Conservation (phyloP, 2,329 filamentous ascomycete species). For the Dactylellina leptospora region DNA sequence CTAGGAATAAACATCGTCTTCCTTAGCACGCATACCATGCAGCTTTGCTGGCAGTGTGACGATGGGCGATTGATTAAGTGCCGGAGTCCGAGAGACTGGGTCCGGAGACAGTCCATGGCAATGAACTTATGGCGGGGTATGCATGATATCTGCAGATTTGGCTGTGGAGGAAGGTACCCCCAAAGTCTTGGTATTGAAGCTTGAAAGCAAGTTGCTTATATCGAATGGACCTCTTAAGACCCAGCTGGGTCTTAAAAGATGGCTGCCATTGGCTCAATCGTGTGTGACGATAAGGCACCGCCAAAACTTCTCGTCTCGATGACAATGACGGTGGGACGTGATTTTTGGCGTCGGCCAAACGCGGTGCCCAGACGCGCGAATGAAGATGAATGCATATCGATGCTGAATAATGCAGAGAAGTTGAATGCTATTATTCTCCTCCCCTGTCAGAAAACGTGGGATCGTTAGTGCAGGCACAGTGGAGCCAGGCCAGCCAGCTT, state of each 20-base stretch:
- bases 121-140: neutral
- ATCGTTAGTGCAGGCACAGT: neutral
- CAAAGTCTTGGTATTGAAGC: constrained; percentile 2
- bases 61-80: neutral
- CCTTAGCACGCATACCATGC: neutral
- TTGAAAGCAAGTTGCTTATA: neutral
- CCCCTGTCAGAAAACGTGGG: constrained; percentile 4
- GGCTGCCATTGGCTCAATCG: neutral
- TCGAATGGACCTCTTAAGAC: neutral
- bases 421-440: neutral
- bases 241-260: neutral
- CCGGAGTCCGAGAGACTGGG: neutral
- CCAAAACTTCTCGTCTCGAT: too few relatives aligned
- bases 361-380: constrained; percentile 3
- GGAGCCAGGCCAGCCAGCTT: neutral
- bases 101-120: neutral
- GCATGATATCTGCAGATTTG: neutral
- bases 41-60: neutral
- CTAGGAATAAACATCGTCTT: too few relatives aligned
- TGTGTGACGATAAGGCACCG: too few relatives aligned
- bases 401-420: neutral
- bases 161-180: neutral
- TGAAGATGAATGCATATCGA: neutral
- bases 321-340: neutral
- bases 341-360: neutral